phyloP scores from a whole-genome alignment of 257 asterid species.

The Lycium ferocissimum region DNA sequence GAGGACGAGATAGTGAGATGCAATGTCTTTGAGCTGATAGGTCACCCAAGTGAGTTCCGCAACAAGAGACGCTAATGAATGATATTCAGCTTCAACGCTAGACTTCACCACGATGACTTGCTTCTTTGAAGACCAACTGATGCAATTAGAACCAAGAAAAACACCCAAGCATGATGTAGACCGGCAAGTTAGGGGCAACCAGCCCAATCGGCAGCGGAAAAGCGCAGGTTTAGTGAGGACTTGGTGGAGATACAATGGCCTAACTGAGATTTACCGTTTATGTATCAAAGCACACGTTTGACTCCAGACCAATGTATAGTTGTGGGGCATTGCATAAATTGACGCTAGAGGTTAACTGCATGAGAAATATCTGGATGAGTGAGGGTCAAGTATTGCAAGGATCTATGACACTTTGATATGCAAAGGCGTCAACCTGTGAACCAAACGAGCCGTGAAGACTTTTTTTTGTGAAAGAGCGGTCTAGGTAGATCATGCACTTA shows the following conservation, averaged over 20 bases:
- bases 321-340: background rate
- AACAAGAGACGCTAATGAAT: background rate
- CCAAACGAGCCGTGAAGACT: background rate
- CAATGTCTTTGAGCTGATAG: too few species aligned
- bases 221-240: background rate
- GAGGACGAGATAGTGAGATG: too few species aligned
- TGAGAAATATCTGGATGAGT: background rate
- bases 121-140: background rate
- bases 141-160: background rate
- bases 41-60: background rate
- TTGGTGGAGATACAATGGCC: background rate
- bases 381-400: background rate
- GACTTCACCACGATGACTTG: background rate
- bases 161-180: background rate
- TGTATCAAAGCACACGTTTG: background rate
- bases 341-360: background rate
- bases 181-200: background rate
- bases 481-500: background rate
- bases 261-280: background rate
- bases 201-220: background rate
- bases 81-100: background rate
- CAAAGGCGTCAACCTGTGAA: background rate
- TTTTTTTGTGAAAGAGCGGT: background rate
- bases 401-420: background rate
- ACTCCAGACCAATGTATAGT: background rate